Conservation (phyloP, 192 early-diverging fungal species). For the Endogone sp. region DNA sequence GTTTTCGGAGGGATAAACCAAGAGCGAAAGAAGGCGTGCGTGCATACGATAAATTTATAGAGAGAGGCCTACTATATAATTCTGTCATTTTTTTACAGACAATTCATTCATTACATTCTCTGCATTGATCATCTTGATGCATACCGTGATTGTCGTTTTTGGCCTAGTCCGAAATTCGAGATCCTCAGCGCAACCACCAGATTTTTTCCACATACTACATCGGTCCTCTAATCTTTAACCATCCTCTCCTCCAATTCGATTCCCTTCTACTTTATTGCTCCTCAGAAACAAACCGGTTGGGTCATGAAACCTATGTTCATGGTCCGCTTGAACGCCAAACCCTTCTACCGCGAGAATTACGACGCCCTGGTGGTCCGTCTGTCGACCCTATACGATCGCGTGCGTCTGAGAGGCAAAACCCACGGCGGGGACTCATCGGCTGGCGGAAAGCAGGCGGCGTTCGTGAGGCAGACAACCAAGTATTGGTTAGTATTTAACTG, state of each 20-base stretch:
- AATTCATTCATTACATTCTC: too few species aligned
- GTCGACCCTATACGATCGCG: slow-evolving; percentile 76
- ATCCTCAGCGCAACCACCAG: too few species aligned
- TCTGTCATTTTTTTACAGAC: too few species aligned
- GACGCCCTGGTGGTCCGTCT: slow-evolving; percentile 87
- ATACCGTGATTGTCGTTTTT: too few species aligned
- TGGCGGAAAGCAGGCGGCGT: slow-evolving; percentile 58
- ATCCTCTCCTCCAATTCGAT: neutral
- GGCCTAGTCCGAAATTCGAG: too few species aligned
- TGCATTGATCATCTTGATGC: too few species aligned
- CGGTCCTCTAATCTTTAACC: too few species aligned
- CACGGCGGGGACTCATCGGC: slow-evolving; percentile 51
- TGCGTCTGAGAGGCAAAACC: slow-evolving; percentile 69
- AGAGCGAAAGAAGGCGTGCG: too few species aligned
- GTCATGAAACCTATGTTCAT: slow-evolving; percentile 77
- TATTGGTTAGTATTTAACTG: slow-evolving; percentile 92
- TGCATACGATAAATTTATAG: too few species aligned
- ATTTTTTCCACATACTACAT: too few species aligned
- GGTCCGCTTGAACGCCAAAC: slow-evolving; percentile 75
- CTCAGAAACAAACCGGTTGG: slow-evolving; percentile 83
- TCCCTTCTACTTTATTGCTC: neutral
- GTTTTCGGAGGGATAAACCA: too few species aligned
- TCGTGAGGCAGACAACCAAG: slow-evolving; percentile 94
- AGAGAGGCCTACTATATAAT: too few species aligned
- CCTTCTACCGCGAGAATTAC: slow-evolving; percentile 87